A percentile compares a stretch with the other conserved stretches of the same genome.
Conservation (phyloP, 2,329 filamentous ascomycete genomes). For the Orbilia blumenaviensis region DNA sequence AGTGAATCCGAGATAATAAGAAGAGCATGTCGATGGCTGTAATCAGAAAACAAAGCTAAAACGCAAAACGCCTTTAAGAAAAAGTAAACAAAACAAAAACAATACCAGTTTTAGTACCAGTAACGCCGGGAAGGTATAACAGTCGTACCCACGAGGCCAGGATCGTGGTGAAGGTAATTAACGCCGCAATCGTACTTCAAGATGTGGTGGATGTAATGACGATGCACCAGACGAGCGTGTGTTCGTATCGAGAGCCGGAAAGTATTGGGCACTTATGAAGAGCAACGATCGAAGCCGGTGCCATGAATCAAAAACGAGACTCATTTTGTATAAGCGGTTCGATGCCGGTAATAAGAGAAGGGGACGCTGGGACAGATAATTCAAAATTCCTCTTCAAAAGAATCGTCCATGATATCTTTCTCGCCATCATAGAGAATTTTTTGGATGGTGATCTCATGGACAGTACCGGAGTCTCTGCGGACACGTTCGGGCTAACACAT, state of each 20-base stretch:
- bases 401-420: constrained; percentile 39
- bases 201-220: neutral
- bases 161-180: too few species aligned
- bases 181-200: neutral
- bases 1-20: neutral
- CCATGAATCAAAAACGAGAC: too few species aligned
- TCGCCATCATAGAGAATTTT: constrained; percentile 47
- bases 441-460: constrained; percentile 48
- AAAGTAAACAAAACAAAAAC: constrained; percentile 4
- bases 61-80: neutral
- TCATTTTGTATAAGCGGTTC: neutral
- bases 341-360: neutral
- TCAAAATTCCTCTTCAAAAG: constrained; percentile 12
- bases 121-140: neutral
- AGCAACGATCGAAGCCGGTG: too few species aligned
- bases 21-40: neutral
- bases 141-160: neutral
- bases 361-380: neutral
- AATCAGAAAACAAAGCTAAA: neutral
- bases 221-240: neutral
- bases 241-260: neutral
- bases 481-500: constrained; percentile 40
- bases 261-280: too few species aligned
- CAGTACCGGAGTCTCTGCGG: neutral
- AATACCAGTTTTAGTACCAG: neutral